Evolutionary conservation across 176 grass and related monocot species (phyloP).

Genomic region (Paspalum vaginatum): DNA sequence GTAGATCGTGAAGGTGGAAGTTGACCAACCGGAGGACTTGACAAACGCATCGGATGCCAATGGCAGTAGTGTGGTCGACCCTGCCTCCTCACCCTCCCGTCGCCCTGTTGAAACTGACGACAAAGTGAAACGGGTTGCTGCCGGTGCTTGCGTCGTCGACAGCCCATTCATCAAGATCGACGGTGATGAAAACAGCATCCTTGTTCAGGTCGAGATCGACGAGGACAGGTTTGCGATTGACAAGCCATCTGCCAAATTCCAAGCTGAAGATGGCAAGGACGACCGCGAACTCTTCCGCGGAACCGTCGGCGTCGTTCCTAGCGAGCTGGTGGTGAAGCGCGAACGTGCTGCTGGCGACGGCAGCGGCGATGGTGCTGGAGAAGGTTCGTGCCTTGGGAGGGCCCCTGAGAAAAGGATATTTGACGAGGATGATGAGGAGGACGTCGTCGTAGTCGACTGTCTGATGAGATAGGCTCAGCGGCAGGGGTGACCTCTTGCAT

Average conservation of each 20-base stretch:
- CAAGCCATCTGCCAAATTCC: background rate
- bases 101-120: background rate
- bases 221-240: background rate
- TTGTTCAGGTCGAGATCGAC: background rate
- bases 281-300: no score
- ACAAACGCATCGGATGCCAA: background rate
- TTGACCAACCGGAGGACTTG: background rate
- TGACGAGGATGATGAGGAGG: slow-evolving; percentile 35
- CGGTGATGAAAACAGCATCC: background rate
- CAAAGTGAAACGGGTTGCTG: background rate
- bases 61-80: background rate
- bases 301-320: background rate
- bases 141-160: slow-evolving; percentile 32
- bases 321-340: background rate
- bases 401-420: background rate
- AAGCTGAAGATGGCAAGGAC: no score
- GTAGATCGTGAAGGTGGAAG: slow-evolving; percentile 46
- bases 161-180: background rate
- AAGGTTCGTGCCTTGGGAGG: slow-evolving; percentile 21
- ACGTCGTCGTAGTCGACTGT: slow-evolving; percentile 18
- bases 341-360: background rate
- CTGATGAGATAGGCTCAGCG: background rate
- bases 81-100: background rate
- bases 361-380: background rate
- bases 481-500: background rate